Evolutionary conservation across 2,329 filamentous ascomycete genomes (phyloP).

Genomic region (Venturia effusa): DNA sequence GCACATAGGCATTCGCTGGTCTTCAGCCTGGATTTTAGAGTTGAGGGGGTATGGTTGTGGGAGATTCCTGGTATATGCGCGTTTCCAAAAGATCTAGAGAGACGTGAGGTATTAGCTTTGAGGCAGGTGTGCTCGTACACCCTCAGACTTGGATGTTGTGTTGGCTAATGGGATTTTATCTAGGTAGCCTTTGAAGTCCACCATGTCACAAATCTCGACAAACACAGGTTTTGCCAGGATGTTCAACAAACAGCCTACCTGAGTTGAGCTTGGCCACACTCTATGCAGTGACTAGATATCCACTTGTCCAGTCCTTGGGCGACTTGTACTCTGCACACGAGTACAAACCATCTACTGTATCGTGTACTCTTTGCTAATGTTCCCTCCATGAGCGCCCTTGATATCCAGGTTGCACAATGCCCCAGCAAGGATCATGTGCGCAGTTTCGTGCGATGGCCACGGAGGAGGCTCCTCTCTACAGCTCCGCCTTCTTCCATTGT

Average conservation of each 20-base stretch:
- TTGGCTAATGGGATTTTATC: background rate
- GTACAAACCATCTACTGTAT: background rate
- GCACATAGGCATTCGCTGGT: too few relatives aligned
- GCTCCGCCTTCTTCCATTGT: too few relatives aligned
- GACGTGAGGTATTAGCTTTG: background rate
- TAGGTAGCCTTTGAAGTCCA: background rate
- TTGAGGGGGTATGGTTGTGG: too few relatives aligned
- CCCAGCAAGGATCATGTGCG: background rate
- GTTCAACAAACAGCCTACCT: background rate
- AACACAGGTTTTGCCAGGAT: background rate
- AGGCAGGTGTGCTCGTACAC: background rate
- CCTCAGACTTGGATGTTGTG: background rate
- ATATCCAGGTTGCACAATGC: background rate
- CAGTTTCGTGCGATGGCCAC: background rate
- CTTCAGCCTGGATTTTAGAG: too few relatives aligned
- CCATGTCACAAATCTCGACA: background rate
- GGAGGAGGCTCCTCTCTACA: too few relatives aligned
- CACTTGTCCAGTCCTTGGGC: background rate
- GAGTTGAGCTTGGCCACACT: background rate
- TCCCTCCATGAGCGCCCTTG: background rate
- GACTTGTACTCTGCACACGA: background rate
- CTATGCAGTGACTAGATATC: background rate
- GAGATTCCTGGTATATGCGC: too few relatives aligned
- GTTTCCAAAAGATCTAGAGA: too few relatives aligned
- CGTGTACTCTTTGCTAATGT: background rate